These are phyloP conservation scores for Metschnikowia corniflorae DNA, from an alignment of 805 yeast species.

Conservation along the genomic window DNA sequence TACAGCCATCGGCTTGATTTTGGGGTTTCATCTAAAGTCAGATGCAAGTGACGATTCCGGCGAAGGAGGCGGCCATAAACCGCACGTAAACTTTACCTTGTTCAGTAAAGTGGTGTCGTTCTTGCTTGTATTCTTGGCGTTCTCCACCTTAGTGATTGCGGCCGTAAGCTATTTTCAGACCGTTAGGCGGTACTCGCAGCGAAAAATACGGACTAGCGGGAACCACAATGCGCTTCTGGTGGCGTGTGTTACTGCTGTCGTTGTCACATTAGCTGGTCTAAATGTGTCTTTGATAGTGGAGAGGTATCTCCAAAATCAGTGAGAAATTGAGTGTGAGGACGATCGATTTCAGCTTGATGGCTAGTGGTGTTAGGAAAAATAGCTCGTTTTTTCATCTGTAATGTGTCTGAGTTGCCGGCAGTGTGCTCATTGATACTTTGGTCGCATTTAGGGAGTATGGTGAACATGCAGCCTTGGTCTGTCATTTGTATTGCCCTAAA, in stretches of 20 bases:
- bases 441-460: too few species aligned
- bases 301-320: slow-evolving; percentile 11
- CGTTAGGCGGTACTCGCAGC: slow-evolving; percentile 41
- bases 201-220: slow-evolving; percentile 38
- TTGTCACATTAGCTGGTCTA: slow-evolving; percentile 34
- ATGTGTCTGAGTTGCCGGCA: too few species aligned
- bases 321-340: background rate
- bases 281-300: slow-evolving; percentile 28
- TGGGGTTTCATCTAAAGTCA: slow-evolving; percentile 41
- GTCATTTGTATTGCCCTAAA: too few species aligned
- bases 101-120: slow-evolving; percentile 28
- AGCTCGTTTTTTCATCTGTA: too few species aligned
- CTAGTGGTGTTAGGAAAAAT: too few species aligned
- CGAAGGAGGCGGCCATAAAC: background rate
- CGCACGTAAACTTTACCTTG: slow-evolving; percentile 2
- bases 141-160: slow-evolving; percentile 36
- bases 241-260: slow-evolving; percentile 30
- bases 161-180: slow-evolving; percentile 43
- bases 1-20: slow-evolving; percentile 44
- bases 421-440: too few species aligned
- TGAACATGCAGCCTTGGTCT: too few species aligned
- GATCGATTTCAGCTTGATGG: background rate
- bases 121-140: slow-evolving; percentile 35
- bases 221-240: slow-evolving; percentile 29
- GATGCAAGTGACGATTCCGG: background rate